Conservation (phyloP, 345 rosid species). For the Toxicodendron radicans region DNA sequence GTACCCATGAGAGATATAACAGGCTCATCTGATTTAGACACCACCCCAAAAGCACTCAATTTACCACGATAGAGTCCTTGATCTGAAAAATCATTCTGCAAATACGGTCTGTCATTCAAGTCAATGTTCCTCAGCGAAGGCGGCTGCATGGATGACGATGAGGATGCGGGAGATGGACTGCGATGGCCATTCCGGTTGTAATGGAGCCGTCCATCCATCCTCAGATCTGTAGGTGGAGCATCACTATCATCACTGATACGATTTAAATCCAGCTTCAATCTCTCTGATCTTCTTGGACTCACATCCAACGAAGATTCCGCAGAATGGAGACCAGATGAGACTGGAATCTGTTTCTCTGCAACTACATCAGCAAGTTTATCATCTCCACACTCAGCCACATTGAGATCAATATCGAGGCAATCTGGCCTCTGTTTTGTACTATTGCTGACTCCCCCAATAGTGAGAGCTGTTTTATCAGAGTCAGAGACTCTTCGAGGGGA, state of each 20-base stretch:
- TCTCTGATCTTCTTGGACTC: constrained; percentile 57
- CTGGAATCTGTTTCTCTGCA: constrained; percentile 48
- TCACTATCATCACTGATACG: constrained; percentile 65
- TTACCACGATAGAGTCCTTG: constrained; percentile 39
- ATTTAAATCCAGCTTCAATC: constrained; percentile 79
- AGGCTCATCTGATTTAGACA: constrained; percentile 52
- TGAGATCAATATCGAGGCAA: constrained; percentile 76
- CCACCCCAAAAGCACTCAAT: constrained; percentile 39
- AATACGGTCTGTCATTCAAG: constrained; percentile 80
- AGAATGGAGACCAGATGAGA: constrained; percentile 48
- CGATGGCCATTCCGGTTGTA: constrained; percentile 54
- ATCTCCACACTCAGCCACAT: constrained; percentile 73
- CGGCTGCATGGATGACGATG: constrained; percentile 75
- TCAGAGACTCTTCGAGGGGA: constrained; percentile 57
- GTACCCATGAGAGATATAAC: constrained; percentile 73
- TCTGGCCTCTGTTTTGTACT: constrained; percentile 46
- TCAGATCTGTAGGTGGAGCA: constrained; percentile 45
- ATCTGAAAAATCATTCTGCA: constrained; percentile 49
- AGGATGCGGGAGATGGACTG: constrained; percentile 75
- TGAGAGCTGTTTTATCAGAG: constrained; percentile 29
- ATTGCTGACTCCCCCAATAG: constrained; percentile 38
- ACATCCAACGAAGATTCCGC: constrained; percentile 67
- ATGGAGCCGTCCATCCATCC: constrained; percentile 50
- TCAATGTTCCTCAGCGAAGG: constrained; percentile 69
- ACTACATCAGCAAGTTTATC: constrained; percentile 51